Base-by-base conservation (phyloP, 768 basidiomycete species). In the Boletus rubescentipes region DNA sequence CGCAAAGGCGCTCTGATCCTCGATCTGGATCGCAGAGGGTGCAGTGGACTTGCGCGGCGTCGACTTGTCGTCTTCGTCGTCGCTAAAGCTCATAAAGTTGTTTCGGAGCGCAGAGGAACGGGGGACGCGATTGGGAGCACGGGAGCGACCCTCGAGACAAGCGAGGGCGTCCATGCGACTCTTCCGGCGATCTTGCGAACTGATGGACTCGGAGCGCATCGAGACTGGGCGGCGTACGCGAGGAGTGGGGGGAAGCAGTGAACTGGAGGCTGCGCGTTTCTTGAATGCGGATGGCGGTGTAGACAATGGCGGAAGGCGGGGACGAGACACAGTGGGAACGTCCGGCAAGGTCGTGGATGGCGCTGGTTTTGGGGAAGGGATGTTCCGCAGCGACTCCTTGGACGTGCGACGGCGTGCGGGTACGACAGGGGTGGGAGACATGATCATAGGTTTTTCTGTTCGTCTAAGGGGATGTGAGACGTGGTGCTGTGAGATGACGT, bases 61-160 rank as follows among this genome's bases (percentile, higher is more conserved):
- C 5, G 60, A 46, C 9, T 70, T 75, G 5, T 78, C 79, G 45
- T 79, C 79, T 21, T 85, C 85, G 55, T 86, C 84, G 59, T 87
- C 86, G 47, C 74, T 79, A 77, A 85, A 80, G 71, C 75, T 82
- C 81, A 86, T 87, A 60, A 87, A 87, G 65, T 86, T 85, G 29
- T 67, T 62, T 45, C 71, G 67, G 14, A 54, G 50, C 49, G 36
- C 40, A 53, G 58, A 51, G 29, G 49, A n/a, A 29, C 61, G 46
- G 1, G 63, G 44, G 7, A 62, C 52, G 20, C 66, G 67, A 52
- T 58, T 53, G 30, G 54, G 65, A 6, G 55, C 61, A 30, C 63
- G 56, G 1, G 65, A 67, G 31, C 79, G 78, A 15, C 86, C 86
- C 58, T 88, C 87, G 23, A 88, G 78, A 26, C 79, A 74, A 0